phyloP scores from a whole-genome alignment of 148 eudicot species.

The Cornus florida region DNA sequence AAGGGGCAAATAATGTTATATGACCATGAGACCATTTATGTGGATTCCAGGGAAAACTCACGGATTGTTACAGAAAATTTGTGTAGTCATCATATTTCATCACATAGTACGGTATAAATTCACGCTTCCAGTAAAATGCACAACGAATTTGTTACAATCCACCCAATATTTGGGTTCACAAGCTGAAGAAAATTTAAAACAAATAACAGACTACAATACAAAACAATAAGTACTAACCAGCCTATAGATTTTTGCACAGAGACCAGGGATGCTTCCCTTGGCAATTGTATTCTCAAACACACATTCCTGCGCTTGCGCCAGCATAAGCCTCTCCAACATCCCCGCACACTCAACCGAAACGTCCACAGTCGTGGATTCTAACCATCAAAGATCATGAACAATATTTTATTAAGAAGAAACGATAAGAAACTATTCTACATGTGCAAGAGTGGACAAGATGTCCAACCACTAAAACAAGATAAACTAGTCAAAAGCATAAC shows the following conservation, averaged over 20 bases:
- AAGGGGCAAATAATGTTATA: too few species aligned
- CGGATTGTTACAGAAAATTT: too few species aligned
- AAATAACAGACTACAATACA: background rate
- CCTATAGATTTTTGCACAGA: conserved; percentile 82
- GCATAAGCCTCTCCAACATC: conserved; percentile 94
- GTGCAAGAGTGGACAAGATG: too few species aligned
- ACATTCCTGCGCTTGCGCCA: conserved; percentile 98
- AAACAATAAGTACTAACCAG: conserved; percentile 47
- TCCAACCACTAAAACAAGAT: too few species aligned
- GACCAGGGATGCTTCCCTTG: conserved; percentile 82
- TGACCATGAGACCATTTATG: too few species aligned
- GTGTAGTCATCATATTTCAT: background rate
- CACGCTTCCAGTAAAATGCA: background rate
- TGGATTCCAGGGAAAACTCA: too few species aligned
- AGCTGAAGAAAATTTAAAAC: background rate
- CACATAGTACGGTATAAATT: background rate
- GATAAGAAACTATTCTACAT: too few species aligned
- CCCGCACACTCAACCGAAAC: conserved; percentile 88
- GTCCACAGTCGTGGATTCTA: conserved; percentile 69
- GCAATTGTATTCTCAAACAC: conserved; percentile 85
- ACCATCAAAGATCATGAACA: too few species aligned
- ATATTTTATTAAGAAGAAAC: too few species aligned
- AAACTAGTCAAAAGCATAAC: too few species aligned
- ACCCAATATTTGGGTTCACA: background rate
- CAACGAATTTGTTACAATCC: background rate